Conservation (phyloP, 768 basidiomycete genomes). For the Pleurotus ostreatus region DNA sequence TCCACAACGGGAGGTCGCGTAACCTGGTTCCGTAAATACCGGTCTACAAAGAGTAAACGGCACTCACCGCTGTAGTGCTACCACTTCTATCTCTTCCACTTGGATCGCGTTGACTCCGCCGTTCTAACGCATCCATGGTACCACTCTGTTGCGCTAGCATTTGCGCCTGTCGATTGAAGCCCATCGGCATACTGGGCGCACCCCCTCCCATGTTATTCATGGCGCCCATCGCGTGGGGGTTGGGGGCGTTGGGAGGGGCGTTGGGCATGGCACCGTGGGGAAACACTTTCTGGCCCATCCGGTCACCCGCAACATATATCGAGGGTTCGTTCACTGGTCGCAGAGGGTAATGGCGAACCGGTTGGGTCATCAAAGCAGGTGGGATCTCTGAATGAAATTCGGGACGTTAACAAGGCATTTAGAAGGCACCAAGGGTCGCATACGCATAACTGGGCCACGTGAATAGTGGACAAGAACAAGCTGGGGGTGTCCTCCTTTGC, state of each 20-base stretch:
- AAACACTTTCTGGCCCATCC: slow-evolving; percentile 64
- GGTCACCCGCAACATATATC: slow-evolving; percentile 70
- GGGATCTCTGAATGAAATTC: slow-evolving; percentile 43
- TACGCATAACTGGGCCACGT: slow-evolving; percentile 59
- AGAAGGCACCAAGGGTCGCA: slow-evolving; percentile 25
- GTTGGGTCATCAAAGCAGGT: slow-evolving; percentile 53
- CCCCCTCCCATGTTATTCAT: slow-evolving; percentile 16
- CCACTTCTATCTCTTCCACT: slow-evolving; percentile 43
- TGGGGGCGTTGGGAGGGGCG: slow-evolving; percentile 22
- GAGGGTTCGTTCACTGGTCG: slow-evolving; percentile 61
- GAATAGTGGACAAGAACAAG: slow-evolving; percentile 78
- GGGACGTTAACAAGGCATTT: background rate
- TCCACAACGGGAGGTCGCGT: slow-evolving; percentile 37
- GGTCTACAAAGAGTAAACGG: slow-evolving; percentile 8
- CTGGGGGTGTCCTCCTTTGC: slow-evolving; percentile 68
- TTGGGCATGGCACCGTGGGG: slow-evolving; percentile 23
- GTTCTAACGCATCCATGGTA: slow-evolving; percentile 69
- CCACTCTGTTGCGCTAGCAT: slow-evolving; percentile 72
- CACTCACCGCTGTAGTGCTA: slow-evolving; percentile 31
- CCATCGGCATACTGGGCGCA: slow-evolving; percentile 31
- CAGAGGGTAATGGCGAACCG: slow-evolving; percentile 70
- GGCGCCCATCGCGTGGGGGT: slow-evolving; percentile 15
- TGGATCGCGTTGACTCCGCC: slow-evolving; percentile 55
- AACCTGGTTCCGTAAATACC: background rate
- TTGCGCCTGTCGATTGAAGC: slow-evolving; percentile 42